A percentile compares a stretch with the other conserved stretches of the same genome.
Conservation (phyloP, 805 yeast genomes). For the Groenewaldozyma tartarivorans region DNA sequence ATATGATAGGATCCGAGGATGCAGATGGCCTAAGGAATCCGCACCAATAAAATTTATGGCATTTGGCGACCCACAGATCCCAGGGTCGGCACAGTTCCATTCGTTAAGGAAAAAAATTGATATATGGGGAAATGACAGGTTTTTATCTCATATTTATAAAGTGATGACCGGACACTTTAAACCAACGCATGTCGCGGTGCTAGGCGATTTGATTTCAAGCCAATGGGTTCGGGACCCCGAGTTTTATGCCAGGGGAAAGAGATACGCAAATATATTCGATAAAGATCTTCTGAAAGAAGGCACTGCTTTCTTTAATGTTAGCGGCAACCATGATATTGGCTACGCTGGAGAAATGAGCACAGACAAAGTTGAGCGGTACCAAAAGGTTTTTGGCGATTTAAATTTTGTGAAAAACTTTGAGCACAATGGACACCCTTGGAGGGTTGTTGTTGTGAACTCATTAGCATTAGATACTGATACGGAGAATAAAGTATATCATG, state of each 20-base stretch:
- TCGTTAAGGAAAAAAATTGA: slow-evolving; percentile 68
- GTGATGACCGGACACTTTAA: slow-evolving; percentile 51
- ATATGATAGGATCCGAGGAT: slow-evolving; percentile 30
- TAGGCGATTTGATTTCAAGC: slow-evolving; percentile 88
- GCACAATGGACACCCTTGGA: slow-evolving; percentile 40
- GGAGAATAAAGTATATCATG: slow-evolving; percentile 57
- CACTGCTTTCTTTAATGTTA: slow-evolving; percentile 56
- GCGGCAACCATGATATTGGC: slow-evolving; percentile 96
- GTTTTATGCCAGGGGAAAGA: slow-evolving; percentile 65
- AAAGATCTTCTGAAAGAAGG: slow-evolving; percentile 1
- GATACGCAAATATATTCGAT: slow-evolving; percentile 36
- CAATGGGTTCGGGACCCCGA: slow-evolving; percentile 93
- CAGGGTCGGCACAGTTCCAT: slow-evolving; percentile 72
- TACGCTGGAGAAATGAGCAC: slow-evolving; percentile 90
- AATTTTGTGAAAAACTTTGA: slow-evolving; percentile 67
- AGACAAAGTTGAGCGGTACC: slow-evolving; percentile 80
- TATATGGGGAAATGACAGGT: slow-evolving; percentile 82
- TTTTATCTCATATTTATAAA: slow-evolving; percentile 71
- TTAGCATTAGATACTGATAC: slow-evolving; percentile 87
- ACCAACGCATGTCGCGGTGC: slow-evolving; percentile 77
- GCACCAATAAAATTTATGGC: slow-evolving; percentile 56
- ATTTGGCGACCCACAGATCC: slow-evolving; percentile 95
- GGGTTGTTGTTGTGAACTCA: slow-evolving; percentile 81
- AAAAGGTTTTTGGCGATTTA: slow-evolving; percentile 67
- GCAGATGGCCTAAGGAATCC: slow-evolving; percentile 11